Conservation (phyloP, 768 basidiomycete genomes). For the Termitomyces eurrhizus region DNA sequence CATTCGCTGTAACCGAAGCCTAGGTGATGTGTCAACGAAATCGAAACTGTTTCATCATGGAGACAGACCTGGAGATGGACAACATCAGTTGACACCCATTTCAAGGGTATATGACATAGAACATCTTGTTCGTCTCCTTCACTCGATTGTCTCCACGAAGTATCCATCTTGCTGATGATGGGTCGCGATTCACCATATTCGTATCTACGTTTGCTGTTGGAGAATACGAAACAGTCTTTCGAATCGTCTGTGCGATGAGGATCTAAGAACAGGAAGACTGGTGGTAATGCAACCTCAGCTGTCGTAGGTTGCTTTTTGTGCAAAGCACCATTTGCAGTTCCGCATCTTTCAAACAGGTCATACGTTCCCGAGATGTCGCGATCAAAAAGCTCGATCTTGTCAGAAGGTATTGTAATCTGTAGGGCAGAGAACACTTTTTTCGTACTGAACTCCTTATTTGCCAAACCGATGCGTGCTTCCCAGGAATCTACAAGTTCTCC, state of each 20-base stretch:
- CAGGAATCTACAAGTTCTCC: slow-evolving; percentile 79
- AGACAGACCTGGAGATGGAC: slow-evolving; percentile 61
- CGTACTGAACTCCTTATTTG: slow-evolving; percentile 59
- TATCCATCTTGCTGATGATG: slow-evolving; percentile 66
- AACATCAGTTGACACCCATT: slow-evolving; percentile 53
- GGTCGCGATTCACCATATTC: slow-evolving; percentile 83
- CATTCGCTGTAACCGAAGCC: slow-evolving; percentile 51
- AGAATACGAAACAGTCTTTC: slow-evolving; percentile 84
- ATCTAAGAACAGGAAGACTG: slow-evolving; percentile 82
- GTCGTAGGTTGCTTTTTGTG: slow-evolving; percentile 54
- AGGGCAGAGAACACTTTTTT: slow-evolving; percentile 65
- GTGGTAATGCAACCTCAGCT: slow-evolving; percentile 49
- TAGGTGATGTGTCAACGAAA: slow-evolving; percentile 20
- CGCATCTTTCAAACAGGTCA: slow-evolving; percentile 77
- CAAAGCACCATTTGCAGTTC: slow-evolving; percentile 80
- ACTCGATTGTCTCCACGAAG: slow-evolving; percentile 75
- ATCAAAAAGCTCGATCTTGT: slow-evolving; percentile 52
- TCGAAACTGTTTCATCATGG: slow-evolving; percentile 16
- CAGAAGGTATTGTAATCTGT: slow-evolving; percentile 53
- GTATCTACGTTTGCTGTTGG: slow-evolving; percentile 69
- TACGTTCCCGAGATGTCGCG: slow-evolving; percentile 82
- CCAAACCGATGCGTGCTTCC: slow-evolving; percentile 78
- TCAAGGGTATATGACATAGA: slow-evolving; percentile 53
- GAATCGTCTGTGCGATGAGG: slow-evolving; percentile 75
- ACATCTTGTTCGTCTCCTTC: slow-evolving; percentile 46